Conservation (phyloP, 2,329 filamentous ascomycete species). For the Monosporascus sp. region DNA sequence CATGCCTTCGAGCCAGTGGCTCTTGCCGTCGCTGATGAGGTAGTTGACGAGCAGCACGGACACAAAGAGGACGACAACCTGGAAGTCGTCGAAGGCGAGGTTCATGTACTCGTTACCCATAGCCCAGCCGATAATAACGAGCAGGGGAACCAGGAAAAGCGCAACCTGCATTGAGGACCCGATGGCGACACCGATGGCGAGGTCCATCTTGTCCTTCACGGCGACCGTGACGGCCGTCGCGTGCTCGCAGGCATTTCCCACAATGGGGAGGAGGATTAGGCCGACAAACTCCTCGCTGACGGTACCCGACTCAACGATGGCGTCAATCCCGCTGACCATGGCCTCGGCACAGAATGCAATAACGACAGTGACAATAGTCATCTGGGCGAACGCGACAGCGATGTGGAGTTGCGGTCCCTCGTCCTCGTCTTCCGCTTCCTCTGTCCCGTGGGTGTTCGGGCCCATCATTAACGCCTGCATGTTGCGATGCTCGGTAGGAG, state of each 20-base stretch:
- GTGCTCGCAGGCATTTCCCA: constrained; percentile 80
- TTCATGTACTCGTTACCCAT: constrained; percentile 69
- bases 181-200: constrained; percentile 75
- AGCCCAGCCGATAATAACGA: constrained; percentile 75
- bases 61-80: constrained; percentile 80
- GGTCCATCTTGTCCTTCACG: constrained; percentile 79
- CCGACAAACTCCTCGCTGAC: constrained; percentile 73
- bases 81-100: constrained; percentile 82
- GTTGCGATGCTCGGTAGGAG: constrained; percentile 32
- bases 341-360: constrained; percentile 80
- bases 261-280: constrained; percentile 74
- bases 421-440: constrained; percentile 62
- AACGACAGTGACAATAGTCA: constrained; percentile 68
- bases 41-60: constrained; percentile 83
- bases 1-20: constrained; percentile 75
- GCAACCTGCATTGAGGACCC: constrained; percentile 78
- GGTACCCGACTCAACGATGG: constrained; percentile 53
- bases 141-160: constrained; percentile 70
- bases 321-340: constrained; percentile 68
- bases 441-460: constrained; percentile 28
- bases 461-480: constrained; percentile 41
- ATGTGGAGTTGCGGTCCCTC: constrained; percentile 73
- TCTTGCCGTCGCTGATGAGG: constrained; percentile 75
- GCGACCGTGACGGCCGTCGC: constrained; percentile 76
- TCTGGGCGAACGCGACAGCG: constrained; percentile 64